A percentile compares a stretch with the other conserved stretches of the same genome.
phyloP scores from a whole-genome alignment of 805 yeast species.

The Candida berthetii region DNA sequence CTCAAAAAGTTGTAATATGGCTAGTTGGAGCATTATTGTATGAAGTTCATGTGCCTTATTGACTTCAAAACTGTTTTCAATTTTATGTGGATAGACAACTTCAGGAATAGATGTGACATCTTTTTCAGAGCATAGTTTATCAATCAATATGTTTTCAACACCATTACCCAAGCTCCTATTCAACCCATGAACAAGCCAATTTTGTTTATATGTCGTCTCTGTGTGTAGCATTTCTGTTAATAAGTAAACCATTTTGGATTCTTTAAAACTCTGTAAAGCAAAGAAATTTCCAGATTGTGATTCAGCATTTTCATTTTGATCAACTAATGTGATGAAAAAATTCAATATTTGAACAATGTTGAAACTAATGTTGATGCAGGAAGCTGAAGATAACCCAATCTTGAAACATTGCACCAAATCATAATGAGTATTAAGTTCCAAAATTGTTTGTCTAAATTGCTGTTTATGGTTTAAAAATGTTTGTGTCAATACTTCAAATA shows the following conservation, averaged over 20 bases:
- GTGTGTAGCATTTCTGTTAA: slow-evolving; percentile 31
- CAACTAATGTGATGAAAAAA: slow-evolving; percentile 26
- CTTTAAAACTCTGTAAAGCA: slow-evolving; percentile 4
- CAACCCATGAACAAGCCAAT: slow-evolving; percentile 41
- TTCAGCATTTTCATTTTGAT: slow-evolving; percentile 4
- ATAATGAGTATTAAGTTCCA: slow-evolving; percentile 3
- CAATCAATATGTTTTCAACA: slow-evolving; percentile 33
- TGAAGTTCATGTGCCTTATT: slow-evolving; percentile 36
- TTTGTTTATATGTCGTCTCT: slow-evolving; percentile 32
- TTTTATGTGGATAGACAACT: slow-evolving; percentile 8
- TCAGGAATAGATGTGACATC: slow-evolving; percentile 20
- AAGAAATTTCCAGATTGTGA: not conserved
- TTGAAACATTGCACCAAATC: slow-evolving; percentile 25
- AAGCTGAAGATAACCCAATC: slow-evolving; percentile 44
- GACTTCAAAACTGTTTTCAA: slow-evolving; percentile 10
- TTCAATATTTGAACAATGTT: slow-evolving; percentile 49
- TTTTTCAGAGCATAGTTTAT: slow-evolving; percentile 23
- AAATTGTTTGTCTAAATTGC: not conserved
- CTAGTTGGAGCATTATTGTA: slow-evolving; percentile 33
- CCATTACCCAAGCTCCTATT: slow-evolving; percentile 50
- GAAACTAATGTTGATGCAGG: slow-evolving; percentile 46
- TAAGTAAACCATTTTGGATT: slow-evolving; percentile 18
- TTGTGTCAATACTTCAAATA: slow-evolving; percentile 39
- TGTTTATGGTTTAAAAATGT: not conserved
- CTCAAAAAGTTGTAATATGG: slow-evolving; percentile 45